Evolutionary conservation across 495 filamentous ascomycete genomes (phyloP).

Genomic region (Mytilinidion resinicola): DNA sequence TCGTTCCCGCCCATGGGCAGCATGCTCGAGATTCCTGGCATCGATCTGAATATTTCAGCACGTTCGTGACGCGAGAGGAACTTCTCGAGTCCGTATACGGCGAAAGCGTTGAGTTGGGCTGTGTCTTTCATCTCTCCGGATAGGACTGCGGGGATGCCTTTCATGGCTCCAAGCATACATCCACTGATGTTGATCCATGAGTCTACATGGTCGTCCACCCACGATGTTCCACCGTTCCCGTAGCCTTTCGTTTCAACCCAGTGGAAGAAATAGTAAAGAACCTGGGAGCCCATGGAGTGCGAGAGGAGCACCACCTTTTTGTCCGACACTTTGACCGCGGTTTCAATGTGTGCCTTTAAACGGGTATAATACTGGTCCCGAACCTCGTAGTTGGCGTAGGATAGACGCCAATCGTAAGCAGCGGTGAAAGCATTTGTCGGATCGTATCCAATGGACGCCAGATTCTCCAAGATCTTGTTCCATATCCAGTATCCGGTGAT

Average conservation of each 20-base stretch:
- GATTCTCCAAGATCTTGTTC: constrained; percentile 95
- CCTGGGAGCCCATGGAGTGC: constrained; percentile 96
- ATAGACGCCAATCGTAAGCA: constrained; percentile 96
- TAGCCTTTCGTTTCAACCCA: constrained; percentile 82
- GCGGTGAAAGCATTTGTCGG: constrained; percentile 93
- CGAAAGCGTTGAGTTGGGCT: constrained; percentile 93
- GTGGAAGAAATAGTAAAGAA: constrained; percentile 93
- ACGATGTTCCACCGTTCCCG: constrained; percentile 73
- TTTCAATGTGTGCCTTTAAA: constrained; percentile 84
- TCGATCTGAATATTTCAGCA: constrained; percentile 89
- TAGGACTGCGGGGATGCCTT: constrained; percentile 83
- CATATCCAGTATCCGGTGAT: constrained; percentile 96
- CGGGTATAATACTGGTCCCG: constrained; percentile 91
- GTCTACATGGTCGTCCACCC: constrained; percentile 87
- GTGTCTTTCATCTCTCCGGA: constrained; percentile 98
- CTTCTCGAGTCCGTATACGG: constrained; percentile 93
- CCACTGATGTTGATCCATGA: constrained; percentile 97
- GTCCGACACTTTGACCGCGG: constrained; percentile 57
- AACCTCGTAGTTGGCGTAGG: constrained; percentile 78
- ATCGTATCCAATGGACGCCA: constrained; percentile 93
- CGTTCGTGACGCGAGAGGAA: constrained; percentile 86
- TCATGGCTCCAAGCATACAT: constrained; percentile 93
- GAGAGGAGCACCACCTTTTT: constrained; percentile 83
- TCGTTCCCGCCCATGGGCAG: constrained; percentile 91
- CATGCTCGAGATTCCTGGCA: constrained; percentile 96